phyloP scores from a whole-genome alignment of 768 basidiomycete species.

The Boletus reticulatus region DNA sequence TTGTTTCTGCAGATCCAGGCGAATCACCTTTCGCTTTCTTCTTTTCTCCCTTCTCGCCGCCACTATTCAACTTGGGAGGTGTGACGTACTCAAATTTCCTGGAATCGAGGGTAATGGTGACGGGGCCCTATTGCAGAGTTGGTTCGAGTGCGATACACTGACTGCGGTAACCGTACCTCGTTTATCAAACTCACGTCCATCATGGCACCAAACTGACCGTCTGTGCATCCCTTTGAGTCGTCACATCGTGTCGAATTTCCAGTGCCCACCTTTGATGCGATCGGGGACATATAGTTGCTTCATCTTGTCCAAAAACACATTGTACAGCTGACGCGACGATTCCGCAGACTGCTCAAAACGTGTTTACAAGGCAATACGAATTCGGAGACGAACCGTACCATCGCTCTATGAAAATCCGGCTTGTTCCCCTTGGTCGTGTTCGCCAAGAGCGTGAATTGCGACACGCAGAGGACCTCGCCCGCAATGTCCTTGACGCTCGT shows the following conservation, averaged over 20 bases:
- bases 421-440: conserved; percentile 86
- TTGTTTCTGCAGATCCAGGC: conserved; percentile 3
- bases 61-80: conserved; percentile 8
- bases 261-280: conserved; percentile 68
- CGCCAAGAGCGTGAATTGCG: conserved; percentile 90
- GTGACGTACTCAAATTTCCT: conserved; percentile 71
- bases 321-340: conserved; percentile 66
- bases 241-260: background rate
- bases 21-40: conserved; percentile 4
- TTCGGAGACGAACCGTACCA: conserved; percentile 51
- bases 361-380: background rate
- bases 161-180: conserved; percentile 52
- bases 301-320: conserved; percentile 67
- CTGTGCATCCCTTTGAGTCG: conserved; percentile 36
- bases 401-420: conserved; percentile 90
- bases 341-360: conserved; percentile 53
- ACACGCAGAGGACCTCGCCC: conserved; percentile 91
- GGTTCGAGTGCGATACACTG: background rate
- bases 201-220: conserved; percentile 96
- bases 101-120: conserved; percentile 83
- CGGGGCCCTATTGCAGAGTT: conserved; percentile 58
- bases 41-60: conserved; percentile 8
- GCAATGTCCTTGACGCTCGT: conserved; percentile 81
- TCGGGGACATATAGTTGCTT: conserved; percentile 64
- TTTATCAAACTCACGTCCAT: conserved; percentile 89